Evolutionary conservation across 768 basidiomycete genomes (phyloP), one percentile per base, ranked within the genome.

Genomic region (Porphyrellus cyaneotinctus): DNA sequence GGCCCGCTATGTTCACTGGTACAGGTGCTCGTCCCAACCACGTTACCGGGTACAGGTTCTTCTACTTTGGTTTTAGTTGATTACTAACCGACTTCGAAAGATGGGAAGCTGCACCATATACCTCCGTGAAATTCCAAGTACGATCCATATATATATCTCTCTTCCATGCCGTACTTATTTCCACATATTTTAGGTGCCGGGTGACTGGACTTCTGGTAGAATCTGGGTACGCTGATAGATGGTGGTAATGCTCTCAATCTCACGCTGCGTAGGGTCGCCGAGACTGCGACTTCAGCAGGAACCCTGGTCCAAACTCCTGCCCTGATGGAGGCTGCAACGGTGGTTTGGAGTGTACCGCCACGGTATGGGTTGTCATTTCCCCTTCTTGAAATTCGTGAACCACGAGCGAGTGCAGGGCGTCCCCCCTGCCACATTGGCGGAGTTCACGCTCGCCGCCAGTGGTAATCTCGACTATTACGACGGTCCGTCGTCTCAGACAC

Each of bases 391-490:
- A 28, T 14, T 36, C 13, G 22, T 48, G 43, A 51, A 23, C 46
- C 20, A 49, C 32, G 8, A 55, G 18, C 45, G 11, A 22, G 33
- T 43, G 32, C 11, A 78, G 78, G 83, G 82, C 44, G 77, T 83
- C n/a, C 84, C 85, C 28, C 87, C 87, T 37, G 85, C 81, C 12
- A 77, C 79, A 5, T 70, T 88, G 32, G 87, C 86, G 1, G 85
- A 88, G 58, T 87, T 79, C 71, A 86, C 82, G 17, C 67, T 87
- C 10, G 75, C 62, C 1, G 60, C 65, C 26, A 4, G 5, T 38
- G 74, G 70, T 14, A 74, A 71, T 43, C 22, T 37, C 2, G 86
- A 87, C 56, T 83, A 71, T 54, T 87, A 85, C 48, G 84, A 86
- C 63, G 79, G 83, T 83, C 47, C 15, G 70, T 48, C 8, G 17